Conservation (phyloP, 2,329 filamentous ascomycete species). For the Ramularia collo-cygni region DNA sequence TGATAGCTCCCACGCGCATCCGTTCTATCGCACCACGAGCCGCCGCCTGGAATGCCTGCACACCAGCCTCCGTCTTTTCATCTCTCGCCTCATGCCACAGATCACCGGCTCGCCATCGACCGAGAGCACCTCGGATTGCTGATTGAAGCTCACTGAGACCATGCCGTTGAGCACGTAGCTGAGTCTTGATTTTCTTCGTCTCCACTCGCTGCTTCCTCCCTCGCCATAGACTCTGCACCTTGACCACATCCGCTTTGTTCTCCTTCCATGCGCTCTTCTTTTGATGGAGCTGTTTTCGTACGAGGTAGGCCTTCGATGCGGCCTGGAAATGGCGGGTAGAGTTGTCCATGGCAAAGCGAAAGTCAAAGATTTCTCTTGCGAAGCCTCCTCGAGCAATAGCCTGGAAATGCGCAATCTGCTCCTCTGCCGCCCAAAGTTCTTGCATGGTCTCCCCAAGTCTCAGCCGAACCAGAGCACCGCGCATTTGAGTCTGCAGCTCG, state of each 20-base stretch:
- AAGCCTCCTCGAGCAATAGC: slow-evolving; percentile 82
- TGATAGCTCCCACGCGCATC: slow-evolving; percentile 67
- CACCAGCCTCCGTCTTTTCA: slow-evolving; percentile 28
- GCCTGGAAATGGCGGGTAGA: slow-evolving; percentile 80
- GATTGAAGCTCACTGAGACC: slow-evolving; percentile 39
- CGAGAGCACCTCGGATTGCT: slow-evolving; percentile 46
- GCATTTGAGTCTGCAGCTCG: slow-evolving; percentile 80
- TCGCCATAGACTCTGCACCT: slow-evolving; percentile 74
- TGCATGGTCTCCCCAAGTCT: slow-evolving; percentile 79
- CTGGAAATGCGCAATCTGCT: slow-evolving; percentile 72
- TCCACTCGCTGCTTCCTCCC: slow-evolving; percentile 50
- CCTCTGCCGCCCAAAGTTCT: slow-evolving; percentile 77
- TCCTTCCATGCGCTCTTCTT: slow-evolving; percentile 64
- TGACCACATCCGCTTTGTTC: slow-evolving; percentile 61
- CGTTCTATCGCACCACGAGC: slow-evolving; percentile 66
- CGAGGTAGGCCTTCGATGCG: slow-evolving; percentile 66
- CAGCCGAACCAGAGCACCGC: slow-evolving; percentile 72
- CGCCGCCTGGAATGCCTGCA: slow-evolving; percentile 35
- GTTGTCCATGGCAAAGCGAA: slow-evolving; percentile 72
- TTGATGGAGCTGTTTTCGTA: slow-evolving; percentile 55
- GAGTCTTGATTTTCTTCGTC: slow-evolving; percentile 42
- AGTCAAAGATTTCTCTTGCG: slow-evolving; percentile 72
- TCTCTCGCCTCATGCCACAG: slow-evolving; percentile 37
- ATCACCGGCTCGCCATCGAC: slow-evolving; percentile 47
- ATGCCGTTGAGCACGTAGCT: slow-evolving; percentile 39